phyloP scores from a whole-genome alignment of 306 rosid species.

The Cicer yamashitae region DNA sequence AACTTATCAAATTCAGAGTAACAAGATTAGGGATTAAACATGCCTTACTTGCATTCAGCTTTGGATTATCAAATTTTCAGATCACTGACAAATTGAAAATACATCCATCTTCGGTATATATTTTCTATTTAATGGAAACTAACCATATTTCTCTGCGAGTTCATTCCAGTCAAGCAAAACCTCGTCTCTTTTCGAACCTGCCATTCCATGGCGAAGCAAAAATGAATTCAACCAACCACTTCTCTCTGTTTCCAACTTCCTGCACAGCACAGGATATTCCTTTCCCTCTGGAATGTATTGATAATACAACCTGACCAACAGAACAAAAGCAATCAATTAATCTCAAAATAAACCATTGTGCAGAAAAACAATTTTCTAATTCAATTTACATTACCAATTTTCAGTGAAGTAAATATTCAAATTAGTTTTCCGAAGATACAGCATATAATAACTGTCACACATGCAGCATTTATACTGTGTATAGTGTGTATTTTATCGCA shows the following conservation, averaged over 20 bases:
- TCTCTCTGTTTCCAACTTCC: conserved; percentile 54
- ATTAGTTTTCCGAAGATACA: background rate
- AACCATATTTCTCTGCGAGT: conserved; percentile 78
- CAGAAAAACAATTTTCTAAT: background rate
- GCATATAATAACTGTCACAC: no score
- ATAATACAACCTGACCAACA: conserved; percentile 77
- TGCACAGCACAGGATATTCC: conserved; percentile 86
- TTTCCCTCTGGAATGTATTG: conserved; percentile 89
- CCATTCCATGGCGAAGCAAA: conserved; percentile 44
- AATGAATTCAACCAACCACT: conserved; percentile 55
- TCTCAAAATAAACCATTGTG: background rate
- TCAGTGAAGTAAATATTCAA: background rate
- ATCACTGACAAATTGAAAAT: background rate
- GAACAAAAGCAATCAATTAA: conserved; percentile 20
- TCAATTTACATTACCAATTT: background rate
- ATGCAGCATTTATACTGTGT: no score
- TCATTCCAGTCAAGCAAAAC: conserved; percentile 91
- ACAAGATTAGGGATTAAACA: background rate
- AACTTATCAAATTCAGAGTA: conserved; percentile 8
- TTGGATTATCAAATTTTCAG: background rate
- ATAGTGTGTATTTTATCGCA: no score
- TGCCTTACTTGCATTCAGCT: background rate
- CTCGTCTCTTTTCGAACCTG: conserved; percentile 56
- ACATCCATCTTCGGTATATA: background rate
- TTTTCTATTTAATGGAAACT: conserved; percentile 36